phyloP scores from a whole-genome alignment of 2,329 filamentous ascomycete genomes.

The Celoporthe dispersa region DNA sequence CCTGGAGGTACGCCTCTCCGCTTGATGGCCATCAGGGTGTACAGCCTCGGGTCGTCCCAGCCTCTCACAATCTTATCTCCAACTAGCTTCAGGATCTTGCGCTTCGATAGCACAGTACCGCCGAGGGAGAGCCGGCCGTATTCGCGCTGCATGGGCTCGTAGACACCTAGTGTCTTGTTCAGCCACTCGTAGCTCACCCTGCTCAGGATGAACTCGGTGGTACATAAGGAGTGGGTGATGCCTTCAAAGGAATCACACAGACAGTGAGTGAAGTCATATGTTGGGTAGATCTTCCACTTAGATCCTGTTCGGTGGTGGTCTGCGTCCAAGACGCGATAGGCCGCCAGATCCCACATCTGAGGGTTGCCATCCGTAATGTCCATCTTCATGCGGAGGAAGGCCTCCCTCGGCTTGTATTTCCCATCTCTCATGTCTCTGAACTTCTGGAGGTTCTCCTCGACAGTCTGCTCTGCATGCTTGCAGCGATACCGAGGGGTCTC shows the following conservation, averaged over 20 bases:
- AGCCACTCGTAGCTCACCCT: constrained; percentile 89
- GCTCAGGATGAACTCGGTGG: constrained; percentile 29
- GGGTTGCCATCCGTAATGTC: constrained; percentile 82
- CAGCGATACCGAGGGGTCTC: constrained; percentile 77
- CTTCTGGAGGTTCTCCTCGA: constrained; percentile 77
- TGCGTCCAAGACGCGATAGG: constrained; percentile 76
- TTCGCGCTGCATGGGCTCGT: constrained; percentile 87
- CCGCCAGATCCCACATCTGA: constrained; percentile 95
- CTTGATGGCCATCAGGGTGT: constrained; percentile 82
- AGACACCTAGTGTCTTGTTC: constrained; percentile 79
- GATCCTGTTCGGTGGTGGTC: constrained; percentile 79
- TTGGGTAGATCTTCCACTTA: constrained; percentile 92
- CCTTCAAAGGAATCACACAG: constrained; percentile 90
- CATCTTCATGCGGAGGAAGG: constrained; percentile 92
- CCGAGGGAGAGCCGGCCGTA: constrained; percentile 73
- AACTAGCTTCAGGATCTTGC: constrained; percentile 80
- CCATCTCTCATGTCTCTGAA: constrained; percentile 92
- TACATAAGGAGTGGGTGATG: constrained; percentile 69
- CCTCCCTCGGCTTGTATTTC: constrained; percentile 83
- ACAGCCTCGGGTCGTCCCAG: constrained; percentile 91
- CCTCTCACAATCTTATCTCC: constrained; percentile 71
- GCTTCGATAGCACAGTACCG: constrained; percentile 86
- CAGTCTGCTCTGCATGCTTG: constrained; percentile 73
- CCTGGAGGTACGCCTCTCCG: constrained; percentile 86
- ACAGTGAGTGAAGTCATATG: constrained; percentile 91